These are phyloP conservation scores for Xanthoceras sorbifolium DNA, from an alignment of 345 rosid species.

Conservation along the genomic window DNA sequence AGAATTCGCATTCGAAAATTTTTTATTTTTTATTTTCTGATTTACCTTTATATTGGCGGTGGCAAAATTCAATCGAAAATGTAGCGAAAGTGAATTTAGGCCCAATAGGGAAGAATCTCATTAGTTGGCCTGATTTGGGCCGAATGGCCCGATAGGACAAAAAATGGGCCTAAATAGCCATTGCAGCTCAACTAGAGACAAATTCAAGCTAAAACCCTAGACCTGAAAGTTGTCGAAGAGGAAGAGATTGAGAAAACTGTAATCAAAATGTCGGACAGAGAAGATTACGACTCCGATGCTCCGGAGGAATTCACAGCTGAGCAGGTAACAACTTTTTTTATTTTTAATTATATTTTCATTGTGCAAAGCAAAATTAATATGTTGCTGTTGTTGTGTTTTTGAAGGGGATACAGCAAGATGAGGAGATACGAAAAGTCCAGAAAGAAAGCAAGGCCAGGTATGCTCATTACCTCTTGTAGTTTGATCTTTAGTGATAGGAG, in stretches of 20 bases:
- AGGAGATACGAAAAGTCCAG: slow-evolving; percentile 55
- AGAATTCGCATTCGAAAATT: too few species aligned
- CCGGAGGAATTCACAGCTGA: slow-evolving; percentile 82
- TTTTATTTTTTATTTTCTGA: neutral
- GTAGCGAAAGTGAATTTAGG: neutral
- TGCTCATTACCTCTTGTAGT: neutral
- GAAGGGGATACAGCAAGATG: slow-evolving; percentile 68
- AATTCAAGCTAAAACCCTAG: slow-evolving; percentile 32
- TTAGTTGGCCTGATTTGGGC: neutral
- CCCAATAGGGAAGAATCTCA: neutral
- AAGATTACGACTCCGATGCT: slow-evolving; percentile 58
- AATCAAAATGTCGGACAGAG: slow-evolving; percentile 48
- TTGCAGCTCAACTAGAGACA: neutral
- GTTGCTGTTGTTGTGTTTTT: neutral
- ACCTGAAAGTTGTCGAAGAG: neutral
- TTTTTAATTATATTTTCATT: neutral
- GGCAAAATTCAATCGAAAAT: neutral
- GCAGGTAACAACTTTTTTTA: slow-evolving; percentile 47
- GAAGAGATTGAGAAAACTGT: slow-evolving; percentile 3
- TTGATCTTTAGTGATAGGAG: neutral
- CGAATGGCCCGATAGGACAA: neutral
- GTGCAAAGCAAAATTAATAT: neutral
- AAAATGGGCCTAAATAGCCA: neutral
- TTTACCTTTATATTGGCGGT: neutral
- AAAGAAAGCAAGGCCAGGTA: slow-evolving; percentile 70